Conservation (phyloP, 1,284 basidiomycete species). For the Cryptococcus wingfieldii region DNA sequence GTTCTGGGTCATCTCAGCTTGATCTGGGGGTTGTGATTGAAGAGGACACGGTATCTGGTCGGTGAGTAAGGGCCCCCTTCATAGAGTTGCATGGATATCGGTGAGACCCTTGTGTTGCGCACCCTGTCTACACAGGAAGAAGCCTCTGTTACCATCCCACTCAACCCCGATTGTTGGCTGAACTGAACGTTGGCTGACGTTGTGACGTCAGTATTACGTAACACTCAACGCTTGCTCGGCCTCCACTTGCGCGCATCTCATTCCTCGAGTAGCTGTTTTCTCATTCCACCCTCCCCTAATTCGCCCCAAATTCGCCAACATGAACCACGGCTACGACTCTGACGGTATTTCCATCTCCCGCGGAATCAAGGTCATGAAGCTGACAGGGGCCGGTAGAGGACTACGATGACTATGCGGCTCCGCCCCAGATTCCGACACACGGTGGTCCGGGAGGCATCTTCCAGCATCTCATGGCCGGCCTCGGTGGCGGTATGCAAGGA, state of each 20-base stretch:
- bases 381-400: constrained; percentile 5
- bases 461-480: constrained; percentile 29
- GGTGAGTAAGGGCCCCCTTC: too few relatives aligned
- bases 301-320: constrained; percentile 9
- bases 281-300: not conserved
- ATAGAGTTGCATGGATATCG: too few relatives aligned
- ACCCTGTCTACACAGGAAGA: too few relatives aligned
- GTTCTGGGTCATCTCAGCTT: too few relatives aligned
- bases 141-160: too few relatives aligned
- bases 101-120: too few relatives aligned
- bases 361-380: not conserved
- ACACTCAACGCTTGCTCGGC: not conserved
- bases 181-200: too few relatives aligned
- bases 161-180: too few relatives aligned
- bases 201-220: constrained; percentile 5
- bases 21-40: too few relatives aligned
- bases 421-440: constrained; percentile 8
- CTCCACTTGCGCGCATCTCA: not conserved
- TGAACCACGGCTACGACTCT: constrained; percentile 48
- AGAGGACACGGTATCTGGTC: too few relatives aligned
- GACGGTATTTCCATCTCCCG: constrained; percentile 22
- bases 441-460: constrained; percentile 26
- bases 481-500: constrained; percentile 20
- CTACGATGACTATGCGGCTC: constrained; percentile 12
- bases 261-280: not conserved